phyloP scores from a whole-genome alignment of 2,329 filamentous ascomycete species.

The Venturia carpophila region DNA sequence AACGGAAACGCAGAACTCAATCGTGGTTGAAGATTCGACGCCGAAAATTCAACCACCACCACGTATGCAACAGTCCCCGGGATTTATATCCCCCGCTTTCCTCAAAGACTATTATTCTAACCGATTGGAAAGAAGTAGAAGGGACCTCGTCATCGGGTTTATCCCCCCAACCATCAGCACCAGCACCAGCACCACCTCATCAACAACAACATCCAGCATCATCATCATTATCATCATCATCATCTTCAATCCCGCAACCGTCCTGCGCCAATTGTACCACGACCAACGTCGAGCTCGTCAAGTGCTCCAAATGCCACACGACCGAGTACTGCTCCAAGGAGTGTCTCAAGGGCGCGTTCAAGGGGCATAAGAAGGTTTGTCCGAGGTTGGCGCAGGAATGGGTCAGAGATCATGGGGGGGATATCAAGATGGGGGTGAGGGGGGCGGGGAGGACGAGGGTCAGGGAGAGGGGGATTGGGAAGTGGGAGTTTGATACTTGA shows the following conservation, averaged over 20 bases:
- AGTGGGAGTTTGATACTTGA: constrained; percentile 8
- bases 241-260: background rate
- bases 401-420: constrained; percentile 19
- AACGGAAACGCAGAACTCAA: background rate
- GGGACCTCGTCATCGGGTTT: background rate
- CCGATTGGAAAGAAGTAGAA: background rate
- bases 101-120: background rate
- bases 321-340: background rate
- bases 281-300: background rate
- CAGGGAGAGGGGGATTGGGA: constrained; percentile 15
- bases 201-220: background rate
- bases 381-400: constrained; percentile 27
- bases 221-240: too few species aligned
- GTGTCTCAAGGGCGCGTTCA: background rate
- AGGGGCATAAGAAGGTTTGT: constrained; percentile 11
- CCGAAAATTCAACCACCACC: background rate
- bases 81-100: background rate
- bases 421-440: background rate
- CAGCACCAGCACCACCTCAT: background rate
- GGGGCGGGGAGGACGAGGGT: background rate
- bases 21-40: background rate
- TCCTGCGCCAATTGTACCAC: background rate
- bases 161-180: too few species aligned
- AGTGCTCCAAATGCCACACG: background rate
- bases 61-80: background rate